Base-by-base conservation (phyloP, 208 protist genomes). In the Angomonas desouzai region DNA sequence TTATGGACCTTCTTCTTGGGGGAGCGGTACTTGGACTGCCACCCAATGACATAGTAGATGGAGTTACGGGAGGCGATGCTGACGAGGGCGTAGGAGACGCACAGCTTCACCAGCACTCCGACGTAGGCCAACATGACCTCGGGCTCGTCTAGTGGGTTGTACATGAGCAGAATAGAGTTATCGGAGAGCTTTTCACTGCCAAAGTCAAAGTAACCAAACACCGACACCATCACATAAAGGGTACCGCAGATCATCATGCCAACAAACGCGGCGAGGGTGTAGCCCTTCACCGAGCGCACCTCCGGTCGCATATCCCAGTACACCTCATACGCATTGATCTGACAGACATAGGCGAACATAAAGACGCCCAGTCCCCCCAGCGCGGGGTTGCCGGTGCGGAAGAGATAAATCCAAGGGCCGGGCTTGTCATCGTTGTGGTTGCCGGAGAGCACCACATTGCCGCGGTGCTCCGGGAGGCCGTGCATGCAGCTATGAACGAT, bases 131-230 rank as follows among this genome's bases (percentile, higher is more conserved):
- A 34, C 29, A 71, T 62, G 29, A 89, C 45, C 25, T 79, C 64
- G 7, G 28, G 55, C 29, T 87, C 77, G 3, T 74, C 34, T 13
- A 79, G 18, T 6, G 85, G 82, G 66, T 85, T 64, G 71, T 83
- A 89, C 60, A 77, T 70, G 18, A 62, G 67, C 30, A 92, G 60
- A 23, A 89, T 77, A 28, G 77, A 82, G 20, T 75, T 81, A 60
- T 57, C 48, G 0, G 51, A 51, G 32, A 75, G 69, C 11, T 70
- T 62, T 23, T 57, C 13, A 40, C 45, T 55, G 33, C 70, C 77
- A 71, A 92, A 92, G 59, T 89, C 79, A 47, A 85, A 65, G 68
- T 88, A 87, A 10, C 82, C 85, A 48, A 88, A 85, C 29, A 89
- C 59, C 27, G 56, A 69, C 23, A 84, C 67, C 10, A 74, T 22